Evolutionary conservation across 192 early-diverging fungal species (phyloP), one percentile per base, ranked within the genome.

Genomic region (Coemansia sp.): DNA sequence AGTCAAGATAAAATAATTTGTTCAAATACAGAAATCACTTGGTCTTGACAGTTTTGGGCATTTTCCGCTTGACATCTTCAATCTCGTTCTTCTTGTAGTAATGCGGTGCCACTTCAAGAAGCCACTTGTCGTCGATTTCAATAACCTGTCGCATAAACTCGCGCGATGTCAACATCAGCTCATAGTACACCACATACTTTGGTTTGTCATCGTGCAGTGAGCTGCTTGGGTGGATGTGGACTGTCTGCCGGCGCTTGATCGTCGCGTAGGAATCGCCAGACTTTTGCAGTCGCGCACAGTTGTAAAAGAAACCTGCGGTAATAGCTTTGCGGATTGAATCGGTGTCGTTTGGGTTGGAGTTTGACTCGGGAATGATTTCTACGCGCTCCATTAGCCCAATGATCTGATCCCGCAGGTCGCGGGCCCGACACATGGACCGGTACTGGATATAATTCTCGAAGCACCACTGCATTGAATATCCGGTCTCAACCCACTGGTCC

Each of bases 401-500:
- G 58, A 99, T 84, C 78, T 99, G 97, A 62, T 99, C 95, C 2
- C 97, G 88, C 21, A 99, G 85, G 71, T 96, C 93, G 60, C 92
- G 87, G 2, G 92, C 95, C 15, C 92, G 85, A 32, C 89, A 89
- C 87, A 99, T 88, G 25, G 95, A 91, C 17, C 92, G 84, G 62
- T 93, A 87, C 68, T 98, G 94, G 58, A 99, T 89, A 82, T 91
- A 99, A 73, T 99, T 97, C 67, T 99, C 97, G 71, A 90, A 90
- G 80, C 97, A 99, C 95, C 95, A 99, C 60, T 90, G 86, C 68
- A 90, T 90, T 52, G 91, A 93, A 74, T 92, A 99, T 57, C 92
- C 91, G 5, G 93, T 92, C 52, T 91, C 89, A 7, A 88, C 87
- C 90, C 91, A 93, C 70, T 84, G 90, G 63, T 94, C 88, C 97